A percentile compares a stretch with the other conserved stretches of the same genome.
Conservation (phyloP, 2,329 filamentous ascomycete genomes). For the Colletotrichum filicis region DNA sequence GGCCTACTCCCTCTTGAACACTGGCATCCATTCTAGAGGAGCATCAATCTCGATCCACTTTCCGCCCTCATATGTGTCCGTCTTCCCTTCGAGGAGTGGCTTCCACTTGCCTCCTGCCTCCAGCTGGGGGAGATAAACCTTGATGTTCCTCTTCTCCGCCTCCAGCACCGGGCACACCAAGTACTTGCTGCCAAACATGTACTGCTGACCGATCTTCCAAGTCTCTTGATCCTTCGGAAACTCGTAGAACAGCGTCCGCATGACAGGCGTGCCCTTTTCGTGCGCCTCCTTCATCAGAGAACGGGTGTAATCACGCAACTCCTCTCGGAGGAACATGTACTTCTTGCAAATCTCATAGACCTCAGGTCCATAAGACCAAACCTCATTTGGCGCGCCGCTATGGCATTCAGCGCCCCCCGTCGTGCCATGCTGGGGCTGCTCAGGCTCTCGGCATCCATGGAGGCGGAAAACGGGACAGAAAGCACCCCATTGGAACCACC, state of each 20-base stretch:
- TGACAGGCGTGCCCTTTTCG: slow-evolving; percentile 68
- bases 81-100: slow-evolving; percentile 18
- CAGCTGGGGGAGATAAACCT: slow-evolving; percentile 62
- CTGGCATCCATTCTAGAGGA: slow-evolving; percentile 36
- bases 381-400: slow-evolving; percentile 68
- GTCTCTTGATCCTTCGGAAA: slow-evolving; percentile 64
- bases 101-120: slow-evolving; percentile 22
- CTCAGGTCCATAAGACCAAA: slow-evolving; percentile 73
- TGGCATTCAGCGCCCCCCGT: slow-evolving; percentile 44
- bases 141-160: slow-evolving; percentile 54
- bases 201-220: slow-evolving; percentile 70
- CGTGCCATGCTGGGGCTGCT: slow-evolving; percentile 41
- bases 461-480: slow-evolving; percentile 76
- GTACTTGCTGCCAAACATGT: slow-evolving; percentile 72
- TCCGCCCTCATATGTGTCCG: slow-evolving; percentile 13
- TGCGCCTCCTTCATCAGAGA: slow-evolving; percentile 69
- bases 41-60: slow-evolving; percentile 33
- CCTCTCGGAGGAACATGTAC: slow-evolving; percentile 69
- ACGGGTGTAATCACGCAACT: slow-evolving; percentile 67
- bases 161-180: slow-evolving; percentile 66
- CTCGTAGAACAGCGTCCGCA: slow-evolving; percentile 72
- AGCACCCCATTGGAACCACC: slow-evolving; percentile 77
- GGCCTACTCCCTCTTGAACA: slow-evolving; percentile 25
- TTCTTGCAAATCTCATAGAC: slow-evolving; percentile 69
- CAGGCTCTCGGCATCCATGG: slow-evolving; percentile 73